Conservation (phyloP, 192 early-diverging fungal species). For the Coemansia sp. region DNA sequence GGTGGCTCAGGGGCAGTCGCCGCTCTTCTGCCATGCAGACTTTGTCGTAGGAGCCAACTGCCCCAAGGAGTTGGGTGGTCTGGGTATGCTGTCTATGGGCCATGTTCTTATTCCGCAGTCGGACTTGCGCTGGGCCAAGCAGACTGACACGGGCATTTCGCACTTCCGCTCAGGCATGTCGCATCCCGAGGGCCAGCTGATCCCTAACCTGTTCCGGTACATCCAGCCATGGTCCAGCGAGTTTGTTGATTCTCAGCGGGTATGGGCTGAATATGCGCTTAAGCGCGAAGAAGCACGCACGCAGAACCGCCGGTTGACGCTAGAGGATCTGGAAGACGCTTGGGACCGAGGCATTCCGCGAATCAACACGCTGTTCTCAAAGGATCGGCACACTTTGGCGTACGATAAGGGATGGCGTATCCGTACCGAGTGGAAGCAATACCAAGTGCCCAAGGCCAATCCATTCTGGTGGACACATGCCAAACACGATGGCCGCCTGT, state of each 20-base stretch:
- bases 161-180: constrained; percentile 99
- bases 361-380: constrained; percentile 98
- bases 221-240: constrained; percentile 99
- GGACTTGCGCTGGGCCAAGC: constrained; percentile 93
- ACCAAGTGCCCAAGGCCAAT: constrained; percentile 91
- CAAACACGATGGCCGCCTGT: constrained; percentile 85
- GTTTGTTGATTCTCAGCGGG: constrained; percentile 97
- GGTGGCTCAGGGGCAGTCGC: constrained; percentile 43
- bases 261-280: constrained; percentile 98
- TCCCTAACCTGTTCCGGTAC: constrained; percentile 97
- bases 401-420: constrained; percentile 99
- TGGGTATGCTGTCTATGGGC: constrained; percentile 99
- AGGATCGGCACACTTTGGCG: constrained; percentile 97
- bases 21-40: constrained; percentile 52
- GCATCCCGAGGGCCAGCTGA: constrained; percentile 94
- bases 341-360: constrained; percentile 99
- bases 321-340: constrained; percentile 96
- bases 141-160: constrained; percentile 94
- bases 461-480: constrained; percentile 92
- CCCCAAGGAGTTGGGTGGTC: constrained; percentile 92
- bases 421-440: constrained; percentile 96
- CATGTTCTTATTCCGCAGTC: constrained; percentile 97
- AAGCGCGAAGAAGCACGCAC: constrained; percentile 96
- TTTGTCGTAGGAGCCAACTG: constrained; percentile 60
- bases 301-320: constrained; percentile 95